Evolutionary conservation across 2,329 filamentous ascomycete species (phyloP), one percentile per base, ranked within the genome.

Genomic region (Beauveria asiatica): DNA sequence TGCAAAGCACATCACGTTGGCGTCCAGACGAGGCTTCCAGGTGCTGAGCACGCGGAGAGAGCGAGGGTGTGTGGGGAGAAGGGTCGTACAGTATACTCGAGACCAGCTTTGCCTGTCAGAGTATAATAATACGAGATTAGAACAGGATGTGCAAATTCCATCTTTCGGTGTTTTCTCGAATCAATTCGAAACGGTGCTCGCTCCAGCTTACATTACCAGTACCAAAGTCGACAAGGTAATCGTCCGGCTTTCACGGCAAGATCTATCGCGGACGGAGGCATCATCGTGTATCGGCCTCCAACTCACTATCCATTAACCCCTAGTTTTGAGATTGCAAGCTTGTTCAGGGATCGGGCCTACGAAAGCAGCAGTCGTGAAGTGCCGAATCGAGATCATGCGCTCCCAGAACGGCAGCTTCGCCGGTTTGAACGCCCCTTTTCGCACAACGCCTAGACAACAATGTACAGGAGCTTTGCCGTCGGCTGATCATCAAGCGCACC

Each of bases 351-450:
- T n/a, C 50, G 16, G 23, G 2, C 17, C n/a, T 1, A 23, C 21
- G 3, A 23, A n/a, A 19, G 19, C 17, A 54, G 23, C 39, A 19
- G 39, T 44, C 17, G n/a, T 54, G 8, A 42, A 17, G 41, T 3
- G 41, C 52, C 10, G 19, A 19, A 39, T 48, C 54, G 33, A 57
- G 54, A 30, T 30, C 33, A 19, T 39, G 44, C 16, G 13, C 30
- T 9, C 54, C 54, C 45, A 57, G 54, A 57, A 57, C 45, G 45
- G 54, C 5, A 57, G 45, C 45, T 49, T 41, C 41, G 30, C 54
- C 54, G 54, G 54, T 30, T 57, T 41, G 19, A 3, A 3, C 27
- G 25, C 19, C 27, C 17, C 30, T 33, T 17, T 41, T 27, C 19
- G 9, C 13, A 45, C 41, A 33, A 49, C 54, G 49, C 27, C 21